These are phyloP conservation scores for Gelatoporia subvermispora DNA, from an alignment of 768 basidiomycete species.

Conservation along the genomic window DNA sequence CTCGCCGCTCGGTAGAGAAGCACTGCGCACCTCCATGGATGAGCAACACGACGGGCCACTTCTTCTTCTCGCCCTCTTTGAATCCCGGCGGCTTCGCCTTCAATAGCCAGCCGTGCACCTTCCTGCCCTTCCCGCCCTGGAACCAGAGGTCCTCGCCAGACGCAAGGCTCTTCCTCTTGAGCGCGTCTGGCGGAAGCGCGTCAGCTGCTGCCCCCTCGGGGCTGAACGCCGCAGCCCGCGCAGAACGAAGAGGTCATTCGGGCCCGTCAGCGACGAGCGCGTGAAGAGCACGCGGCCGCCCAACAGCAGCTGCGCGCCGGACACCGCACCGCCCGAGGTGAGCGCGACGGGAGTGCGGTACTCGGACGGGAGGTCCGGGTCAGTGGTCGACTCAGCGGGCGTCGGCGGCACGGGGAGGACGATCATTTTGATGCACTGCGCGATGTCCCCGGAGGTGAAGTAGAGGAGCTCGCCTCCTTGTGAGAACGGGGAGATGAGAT, in stretches of 20 bases:
- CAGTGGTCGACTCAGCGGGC: slow-evolving; percentile 60
- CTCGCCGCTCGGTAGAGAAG: background rate
- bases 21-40: slow-evolving; percentile 78
- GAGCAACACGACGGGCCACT: slow-evolving; percentile 74
- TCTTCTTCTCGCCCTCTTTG: slow-evolving; percentile 55
- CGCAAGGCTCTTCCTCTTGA: slow-evolving; percentile 55
- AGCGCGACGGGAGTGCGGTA: slow-evolving; percentile 53
- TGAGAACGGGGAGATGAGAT: slow-evolving; percentile 52
- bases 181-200: slow-evolving; percentile 54
- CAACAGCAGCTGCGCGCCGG: slow-evolving; percentile 60
- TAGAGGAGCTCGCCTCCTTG: slow-evolving; percentile 64
- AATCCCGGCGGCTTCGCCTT: slow-evolving; percentile 77
- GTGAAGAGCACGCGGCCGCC: slow-evolving; percentile 58
- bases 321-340: slow-evolving; percentile 53
- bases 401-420: slow-evolving; percentile 35
- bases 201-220: slow-evolving; percentile 49
- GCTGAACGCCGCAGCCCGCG: slow-evolving; percentile 33
- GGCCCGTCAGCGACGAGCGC: slow-evolving; percentile 66
- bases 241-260: slow-evolving; percentile 75
- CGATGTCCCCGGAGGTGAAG: slow-evolving; percentile 73
- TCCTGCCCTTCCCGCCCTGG: slow-evolving; percentile 67
- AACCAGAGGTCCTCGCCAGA: slow-evolving; percentile 86
- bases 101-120: slow-evolving; percentile 82
- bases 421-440: slow-evolving; percentile 37
- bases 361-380: slow-evolving; percentile 38